Evolutionary conservation across 1,139 yeast species (phyloP), one percentile per base, ranked within the genome.

Genomic region (Taiozyma sp.): DNA sequence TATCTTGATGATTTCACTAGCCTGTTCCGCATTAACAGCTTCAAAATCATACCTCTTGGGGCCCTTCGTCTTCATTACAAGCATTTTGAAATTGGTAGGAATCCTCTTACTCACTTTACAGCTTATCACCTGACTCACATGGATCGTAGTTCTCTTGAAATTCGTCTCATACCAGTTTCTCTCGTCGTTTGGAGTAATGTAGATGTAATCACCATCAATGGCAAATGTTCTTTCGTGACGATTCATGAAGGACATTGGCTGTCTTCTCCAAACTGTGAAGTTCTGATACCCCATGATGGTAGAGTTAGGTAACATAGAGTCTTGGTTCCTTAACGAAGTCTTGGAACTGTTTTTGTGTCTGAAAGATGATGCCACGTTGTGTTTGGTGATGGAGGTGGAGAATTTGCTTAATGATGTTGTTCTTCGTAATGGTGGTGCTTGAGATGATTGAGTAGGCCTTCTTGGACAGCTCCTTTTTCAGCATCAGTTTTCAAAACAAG

Each of bases 121-220:
- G 53, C 83, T 80, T 24, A 81, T 68, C 41, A 93, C 82, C 63
- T 88, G 96, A 13, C 89, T 80, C 22, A 90, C 81, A 62, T 90
- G 96, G 67, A 91, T 88, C 0, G 96, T 85, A 37, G 91, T 83
- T 0, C 97, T 91, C 64, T 91, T 91, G 59, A 86, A 80, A 57
- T 78, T 79, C 54, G 86, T 84, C 50, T 83, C 85, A 58, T 82
- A 80, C 79, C 83, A 74, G 45, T 76, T 77, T 59, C 81, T 79
- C 50, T 83, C 82, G 53, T 85, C 88, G 57, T 83, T 86, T 2
- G 98, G 97, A 61, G 91, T 82, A 49, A 93, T 78, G 64, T 91
- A 95, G 16, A 93, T 82, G 63, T 90, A 91, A 62, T 90, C 97
- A 21, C 98, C 98, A 67, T 93, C 98, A 43, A 93, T 80, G 1